Evolutionary conservation across 2,329 filamentous ascomycete genomes (phyloP), one percentile per base, ranked within the genome.

Genomic region (Verticillium zaregamsianum): DNA sequence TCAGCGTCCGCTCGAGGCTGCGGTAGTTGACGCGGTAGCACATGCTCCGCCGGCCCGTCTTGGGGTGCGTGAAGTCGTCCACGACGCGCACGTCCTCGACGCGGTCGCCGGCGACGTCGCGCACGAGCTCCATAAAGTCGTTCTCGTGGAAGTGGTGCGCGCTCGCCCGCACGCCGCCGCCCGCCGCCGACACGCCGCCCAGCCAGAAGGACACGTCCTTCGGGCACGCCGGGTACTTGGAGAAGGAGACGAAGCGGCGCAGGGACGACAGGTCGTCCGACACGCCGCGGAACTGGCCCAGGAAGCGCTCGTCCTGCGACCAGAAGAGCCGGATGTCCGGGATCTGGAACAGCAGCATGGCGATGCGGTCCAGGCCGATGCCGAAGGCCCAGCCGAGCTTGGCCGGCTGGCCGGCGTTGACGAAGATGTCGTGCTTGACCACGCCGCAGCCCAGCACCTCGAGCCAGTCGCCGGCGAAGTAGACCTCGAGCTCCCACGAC

Each of bases 131-230:
- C 94, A 98, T 98, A 59, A 98, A 82, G 75, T 99, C 95, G 76
- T 98, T 98, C 74, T 96, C 93, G 74, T 98, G 94, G 72, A 97
- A 92, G 68, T 79, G 77, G 32, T 75, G 71, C 62, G 68, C 74
- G 68, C 74, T 80, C 62, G 69, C 75, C 54, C 66, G 71, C 5
- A 67, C 70, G 59, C 77, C 81, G 32, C 82, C 82, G 14, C 79
- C 82, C 3, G 77, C 82, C 25, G 79, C 75, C 2, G 80, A 78
- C 7, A 75, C 5, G 76, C 79, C 73, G 20, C 75, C 79, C 60
- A 98, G 78, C 95, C 95, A 99, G 76, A 99, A 99, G 0, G 93
- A 91, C 12, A 98, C 90, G 73, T 99, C 95, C 77, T 94, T 94
- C 72, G 90, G 90, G 74, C 92, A 96, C 25, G 89, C 87, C 1